Evolutionary conservation across 2,329 filamentous ascomycete genomes (phyloP), one percentile per base, ranked within the genome.

Genomic region (Hymenoscyphus infarciens): DNA sequence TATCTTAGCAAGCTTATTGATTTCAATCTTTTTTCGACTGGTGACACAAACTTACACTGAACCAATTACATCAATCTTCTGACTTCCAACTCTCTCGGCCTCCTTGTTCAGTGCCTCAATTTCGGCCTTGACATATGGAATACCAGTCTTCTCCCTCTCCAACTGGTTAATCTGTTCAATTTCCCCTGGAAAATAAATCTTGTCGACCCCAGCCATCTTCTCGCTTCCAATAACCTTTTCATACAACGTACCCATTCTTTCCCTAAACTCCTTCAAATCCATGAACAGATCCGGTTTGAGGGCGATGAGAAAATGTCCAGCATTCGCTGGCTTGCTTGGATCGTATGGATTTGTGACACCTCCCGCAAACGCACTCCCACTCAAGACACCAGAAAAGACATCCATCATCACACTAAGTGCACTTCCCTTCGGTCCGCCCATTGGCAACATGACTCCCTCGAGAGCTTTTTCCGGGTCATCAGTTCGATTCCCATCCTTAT

Each of bases 331-430:
- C 63, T 80, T 83, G 0, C 83, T 87, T 2, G 87, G 81, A 70
- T 92, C 89, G 73, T 95, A 95, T 0, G 91, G 91, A 19, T 84
- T 84, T 0, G 87, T 89, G 19, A 95, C 91, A 70, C 89, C 81
- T 0, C 90, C 90, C 0, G 89, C 91, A 75, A 91, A 95, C 0
- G 90, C 90, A 35, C 87, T 88, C 0, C 90, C 91, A 0, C 89
- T 91, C 0, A 95, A 71, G 0, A 90, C 87, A 0, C 90, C 91
- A 0, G 89, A 92, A 72, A 95, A 94, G 1, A 96, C 88, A 72
- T 95, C 90, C 91, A 95, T 95, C 89, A 92, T 94, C 61, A 95
- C 84, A 0, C 89, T 79, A 49, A 95, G 74, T 0, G 83, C 91
- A 1, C 87, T 90, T 0, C 91, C 91, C 74, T 95, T 95, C 0